phyloP scores from a whole-genome alignment of 768 basidiomycete species.

The Mycena floridula region DNA sequence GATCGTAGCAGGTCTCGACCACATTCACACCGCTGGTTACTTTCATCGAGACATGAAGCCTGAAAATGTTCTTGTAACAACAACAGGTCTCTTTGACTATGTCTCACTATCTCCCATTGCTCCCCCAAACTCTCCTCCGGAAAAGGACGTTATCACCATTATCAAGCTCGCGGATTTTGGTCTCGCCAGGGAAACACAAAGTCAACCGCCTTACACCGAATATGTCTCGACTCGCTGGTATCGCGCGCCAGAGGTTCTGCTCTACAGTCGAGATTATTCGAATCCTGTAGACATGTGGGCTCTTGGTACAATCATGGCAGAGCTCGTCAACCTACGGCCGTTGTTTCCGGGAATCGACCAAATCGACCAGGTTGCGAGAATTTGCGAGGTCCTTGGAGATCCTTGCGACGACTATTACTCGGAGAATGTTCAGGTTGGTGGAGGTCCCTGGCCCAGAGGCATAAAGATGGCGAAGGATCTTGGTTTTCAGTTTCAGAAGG shows the following conservation, averaged over 20 bases:
- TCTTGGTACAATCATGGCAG: constrained; percentile 95
- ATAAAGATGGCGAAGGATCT: constrained; percentile 81
- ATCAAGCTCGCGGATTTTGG: constrained; percentile 99
- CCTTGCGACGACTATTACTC: constrained; percentile 80
- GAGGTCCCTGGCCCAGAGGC: constrained; percentile 83
- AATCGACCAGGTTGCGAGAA: constrained; percentile 85
- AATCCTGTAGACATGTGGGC: constrained; percentile 99
- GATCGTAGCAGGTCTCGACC: constrained; percentile 83
- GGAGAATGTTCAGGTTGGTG: constrained; percentile 66
- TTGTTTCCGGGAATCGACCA: constrained; percentile 93
- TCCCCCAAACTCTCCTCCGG: constrained; percentile 57
- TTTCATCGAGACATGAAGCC: constrained; percentile 99
- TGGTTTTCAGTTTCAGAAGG: constrained; percentile 89
- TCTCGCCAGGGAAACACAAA: constrained; percentile 84
- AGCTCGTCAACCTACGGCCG: constrained; percentile 90
- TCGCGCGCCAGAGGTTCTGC: constrained; percentile 93
- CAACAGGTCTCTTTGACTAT: constrained; percentile 92
- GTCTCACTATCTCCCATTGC: constrained; percentile 69
- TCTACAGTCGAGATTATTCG: constrained; percentile 89
- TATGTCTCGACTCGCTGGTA: constrained; percentile 99
- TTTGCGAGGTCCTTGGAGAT: constrained; percentile 92
- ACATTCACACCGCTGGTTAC: constrained; percentile 89
- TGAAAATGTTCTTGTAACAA: constrained; percentile 97
- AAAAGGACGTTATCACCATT: constrained; percentile 93
- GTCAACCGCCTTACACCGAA: constrained; percentile 93